These are phyloP conservation scores for Salvia splendens DNA, from an alignment of 257 asterid genomes.

Conservation along the genomic window DNA sequence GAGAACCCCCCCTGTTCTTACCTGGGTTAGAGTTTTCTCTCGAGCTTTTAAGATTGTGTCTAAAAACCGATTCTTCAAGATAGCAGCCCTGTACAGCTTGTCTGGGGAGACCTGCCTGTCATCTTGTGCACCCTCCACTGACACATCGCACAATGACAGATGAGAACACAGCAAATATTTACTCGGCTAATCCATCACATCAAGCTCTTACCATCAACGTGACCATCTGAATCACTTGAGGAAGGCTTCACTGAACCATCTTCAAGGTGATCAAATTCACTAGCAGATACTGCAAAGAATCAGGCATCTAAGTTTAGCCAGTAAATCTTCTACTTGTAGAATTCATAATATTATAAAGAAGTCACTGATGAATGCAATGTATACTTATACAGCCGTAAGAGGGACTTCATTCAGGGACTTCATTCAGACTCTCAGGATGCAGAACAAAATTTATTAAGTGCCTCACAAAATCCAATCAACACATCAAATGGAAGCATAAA, in stretches of 20 bases:
- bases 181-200: conserved; percentile 24
- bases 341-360: neutral
- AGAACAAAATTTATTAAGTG: neutral
- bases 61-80: conserved; percentile 69
- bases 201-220: conserved; percentile 58
- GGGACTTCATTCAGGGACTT: conserved; percentile 13
- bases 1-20: conserved; percentile 25
- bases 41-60: conserved; percentile 89
- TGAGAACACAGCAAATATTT: conserved; percentile 25
- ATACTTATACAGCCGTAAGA: neutral
- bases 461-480: conserved; percentile 9
- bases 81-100: conserved; percentile 83
- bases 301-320: conserved; percentile 24
- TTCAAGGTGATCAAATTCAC: conserved; percentile 65
- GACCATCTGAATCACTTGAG: conserved; percentile 63
- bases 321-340: neutral
- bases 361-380: neutral
- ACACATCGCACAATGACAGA: conserved; percentile 22
- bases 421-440: conserved; percentile 4
- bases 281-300: conserved; percentile 54
- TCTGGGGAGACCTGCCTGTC: conserved; percentile 75
- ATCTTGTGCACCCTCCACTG: conserved; percentile 62
- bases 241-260: conserved; percentile 53
- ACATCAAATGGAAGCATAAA: conserved; percentile 2
- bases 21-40: conserved; percentile 80